Evolutionary conservation across 805 yeast genomes (phyloP).

Genomic region (Starmera quercuum): DNA sequence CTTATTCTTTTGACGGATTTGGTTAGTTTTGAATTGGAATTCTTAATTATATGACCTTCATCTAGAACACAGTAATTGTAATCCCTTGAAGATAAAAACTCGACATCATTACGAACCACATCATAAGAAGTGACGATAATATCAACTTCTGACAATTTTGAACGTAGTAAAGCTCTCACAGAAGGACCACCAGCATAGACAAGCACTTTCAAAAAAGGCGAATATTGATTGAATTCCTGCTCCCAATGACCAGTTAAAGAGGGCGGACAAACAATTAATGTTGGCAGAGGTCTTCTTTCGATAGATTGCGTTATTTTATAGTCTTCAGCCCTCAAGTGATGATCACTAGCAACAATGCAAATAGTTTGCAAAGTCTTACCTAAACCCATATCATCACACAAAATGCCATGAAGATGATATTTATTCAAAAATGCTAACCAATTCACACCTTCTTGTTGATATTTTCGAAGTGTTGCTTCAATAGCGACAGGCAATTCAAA

Average conservation of each 20-base stretch:
- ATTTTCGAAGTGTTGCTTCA: slow-evolving; percentile 85
- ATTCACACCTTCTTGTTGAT: slow-evolving; percentile 97
- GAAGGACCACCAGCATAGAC: slow-evolving; percentile 95
- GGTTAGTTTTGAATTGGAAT: slow-evolving; percentile 80
- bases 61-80: slow-evolving; percentile 94
- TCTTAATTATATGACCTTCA: slow-evolving; percentile 96
- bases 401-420: slow-evolving; percentile 91
- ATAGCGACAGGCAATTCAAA: slow-evolving; percentile 87
- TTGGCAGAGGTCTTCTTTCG: slow-evolving; percentile 71
- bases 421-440: slow-evolving; percentile 95
- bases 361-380: slow-evolving; percentile 97
- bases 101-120: slow-evolving; percentile 88
- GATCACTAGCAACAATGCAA: slow-evolving; percentile 95
- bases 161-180: slow-evolving; percentile 48
- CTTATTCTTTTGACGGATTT: slow-evolving; percentile 75
- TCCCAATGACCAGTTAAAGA: slow-evolving; percentile 99
- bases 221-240: slow-evolving; percentile 83
- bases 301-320: slow-evolving; percentile 47
- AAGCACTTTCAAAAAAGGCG: slow-evolving; percentile 75
- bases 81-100: slow-evolving; percentile 47
- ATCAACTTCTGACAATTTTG: slow-evolving; percentile 52
- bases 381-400: slow-evolving; percentile 99
- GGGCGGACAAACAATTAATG: slow-evolving; percentile 91
- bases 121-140: slow-evolving; percentile 93
- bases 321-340: slow-evolving; percentile 72